These are phyloP conservation scores for Boletus patriciae DNA, from an alignment of 768 basidiomycete genomes.

Conservation along the genomic window DNA sequence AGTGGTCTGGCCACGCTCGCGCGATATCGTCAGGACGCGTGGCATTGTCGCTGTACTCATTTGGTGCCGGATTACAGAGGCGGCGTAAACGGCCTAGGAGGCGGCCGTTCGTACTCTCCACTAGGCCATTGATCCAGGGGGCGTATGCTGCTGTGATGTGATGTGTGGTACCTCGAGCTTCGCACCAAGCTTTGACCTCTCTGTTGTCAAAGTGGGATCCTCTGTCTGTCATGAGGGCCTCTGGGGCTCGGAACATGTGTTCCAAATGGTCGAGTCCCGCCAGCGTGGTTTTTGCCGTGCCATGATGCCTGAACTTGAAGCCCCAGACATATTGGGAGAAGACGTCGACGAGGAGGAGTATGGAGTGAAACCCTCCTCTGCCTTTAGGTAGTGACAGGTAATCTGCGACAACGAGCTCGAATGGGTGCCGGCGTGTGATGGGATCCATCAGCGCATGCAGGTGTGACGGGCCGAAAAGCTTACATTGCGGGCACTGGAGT, in stretches of 20 bases:
- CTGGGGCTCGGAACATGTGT: constrained; percentile 20
- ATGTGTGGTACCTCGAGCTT: constrained; percentile 13
- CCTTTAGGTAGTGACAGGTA: constrained; percentile 37
- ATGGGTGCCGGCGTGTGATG: constrained; percentile 37
- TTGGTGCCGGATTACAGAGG: too few species aligned
- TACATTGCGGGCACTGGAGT: constrained; percentile 24
- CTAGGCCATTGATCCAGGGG: constrained; percentile 41
- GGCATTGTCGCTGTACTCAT: too few species aligned
- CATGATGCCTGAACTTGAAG: constrained; percentile 26
- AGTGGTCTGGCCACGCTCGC: background rate
- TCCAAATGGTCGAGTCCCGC: too few species aligned
- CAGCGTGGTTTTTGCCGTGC: constrained; percentile 30
- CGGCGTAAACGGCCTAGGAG: too few species aligned
- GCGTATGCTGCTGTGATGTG: constrained; percentile 35
- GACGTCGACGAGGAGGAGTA: constrained; percentile 28
- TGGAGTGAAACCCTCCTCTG: constrained; percentile 31
- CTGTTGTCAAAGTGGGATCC: constrained; percentile 38
- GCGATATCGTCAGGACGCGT: background rate
- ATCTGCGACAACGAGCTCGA: constrained; percentile 32
- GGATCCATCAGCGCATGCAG: constrained; percentile 35
- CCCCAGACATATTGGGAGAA: constrained; percentile 35
- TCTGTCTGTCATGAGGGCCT: constrained; percentile 41
- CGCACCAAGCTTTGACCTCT: constrained; percentile 32
- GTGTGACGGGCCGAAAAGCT: constrained; percentile 21
- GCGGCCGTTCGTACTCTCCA: too few species aligned